Evolutionary conservation across 306 rosid species (phyloP), one percentile per base, ranked within the genome.

Genomic region (Psophocarpus tetragonolobus): DNA sequence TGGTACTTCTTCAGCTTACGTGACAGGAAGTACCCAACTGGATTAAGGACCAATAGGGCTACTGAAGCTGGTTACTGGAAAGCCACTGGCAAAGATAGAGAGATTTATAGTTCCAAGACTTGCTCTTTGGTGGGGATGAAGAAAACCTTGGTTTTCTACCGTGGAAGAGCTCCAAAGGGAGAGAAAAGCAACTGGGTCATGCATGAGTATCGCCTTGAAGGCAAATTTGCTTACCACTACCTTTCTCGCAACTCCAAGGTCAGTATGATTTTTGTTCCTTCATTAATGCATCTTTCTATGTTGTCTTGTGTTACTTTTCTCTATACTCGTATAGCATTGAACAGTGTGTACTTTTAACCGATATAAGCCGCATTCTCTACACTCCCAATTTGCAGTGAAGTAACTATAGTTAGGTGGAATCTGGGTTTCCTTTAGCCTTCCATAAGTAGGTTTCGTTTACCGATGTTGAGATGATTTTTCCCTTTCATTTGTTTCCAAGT

Each of bases 11-110:
- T 90, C 75, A 96, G 93, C 83, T 81, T 92, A 0, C 85, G 97
- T 3, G 99, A 96, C 63, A 66, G 99, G 23, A 96, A 96, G 75
- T 96, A 92, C 73, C 99, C 98, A 24, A 94, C 98, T 8, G 98
- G 98, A 3, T 76, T 94, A 1, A 48, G 99, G 0, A 96, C 98
- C 1, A 96, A 96, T 75, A 65, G 98, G 47, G 99, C 99, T 0
- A 96, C 99, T 0, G 99, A 92, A 67, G 99, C 97, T 23, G 99
- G 99, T 5, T 96, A 96, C 82, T 96, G 99, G 99, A 96, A 96
- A 51, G 99, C 99, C 3, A 96, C 99, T 0, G 98, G 99, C 0
- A 96, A 96, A 57, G 99, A 96, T 65, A 83, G 99, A 50, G 98
- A 96, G 82, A 96, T 96, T 62, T 90, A 86, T 53, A 90, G 94